Percentiles rank a stretch among this genome's conserved stretches.
These are phyloP conservation scores for Bonia amplexicaulis DNA, from an alignment of 176 grass and related monocot species.

Conservation along the genomic window DNA sequence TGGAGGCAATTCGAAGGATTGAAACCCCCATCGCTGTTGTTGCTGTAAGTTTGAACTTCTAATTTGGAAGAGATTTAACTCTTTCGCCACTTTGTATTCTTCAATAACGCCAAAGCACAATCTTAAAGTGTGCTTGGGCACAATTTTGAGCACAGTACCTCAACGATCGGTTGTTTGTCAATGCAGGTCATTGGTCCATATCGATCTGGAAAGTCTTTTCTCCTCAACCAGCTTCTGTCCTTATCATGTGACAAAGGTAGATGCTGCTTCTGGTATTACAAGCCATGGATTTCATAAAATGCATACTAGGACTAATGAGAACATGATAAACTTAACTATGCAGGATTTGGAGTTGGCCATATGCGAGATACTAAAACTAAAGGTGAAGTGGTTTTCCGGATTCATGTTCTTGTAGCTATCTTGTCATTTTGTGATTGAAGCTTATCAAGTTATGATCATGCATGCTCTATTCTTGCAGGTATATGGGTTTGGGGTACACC, in stretches of 20 bases:
- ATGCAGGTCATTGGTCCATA: constrained; percentile 92
- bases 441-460: not conserved
- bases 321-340: constrained; percentile 15
- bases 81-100: not conserved
- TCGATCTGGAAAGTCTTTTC: constrained; percentile 93
- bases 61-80: not conserved
- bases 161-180: not conserved
- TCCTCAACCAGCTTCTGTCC: constrained; percentile 93
- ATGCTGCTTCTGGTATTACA: constrained; percentile 19
- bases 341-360: constrained; percentile 99
- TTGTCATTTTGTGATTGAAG: constrained; percentile 2
- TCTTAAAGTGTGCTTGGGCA: not conserved
- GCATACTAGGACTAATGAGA: not conserved
- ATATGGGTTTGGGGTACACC: constrained; percentile 98
- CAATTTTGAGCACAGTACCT: not conserved
- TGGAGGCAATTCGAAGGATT: constrained; percentile 88
- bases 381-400: constrained; percentile 33
- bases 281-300: not conserved
- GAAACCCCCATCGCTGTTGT: constrained; percentile 81
- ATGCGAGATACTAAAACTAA: constrained; percentile 99
- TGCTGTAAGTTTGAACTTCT: constrained; percentile 54
- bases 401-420: not conserved
- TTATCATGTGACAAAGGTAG: constrained; percentile 96
- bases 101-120: not conserved
- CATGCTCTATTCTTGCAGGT: constrained; percentile 45